Evolutionary conservation across 257 asterid species (phyloP), one percentile per base, ranked within the genome.

Genomic region (Capsicum rhomboideum): DNA sequence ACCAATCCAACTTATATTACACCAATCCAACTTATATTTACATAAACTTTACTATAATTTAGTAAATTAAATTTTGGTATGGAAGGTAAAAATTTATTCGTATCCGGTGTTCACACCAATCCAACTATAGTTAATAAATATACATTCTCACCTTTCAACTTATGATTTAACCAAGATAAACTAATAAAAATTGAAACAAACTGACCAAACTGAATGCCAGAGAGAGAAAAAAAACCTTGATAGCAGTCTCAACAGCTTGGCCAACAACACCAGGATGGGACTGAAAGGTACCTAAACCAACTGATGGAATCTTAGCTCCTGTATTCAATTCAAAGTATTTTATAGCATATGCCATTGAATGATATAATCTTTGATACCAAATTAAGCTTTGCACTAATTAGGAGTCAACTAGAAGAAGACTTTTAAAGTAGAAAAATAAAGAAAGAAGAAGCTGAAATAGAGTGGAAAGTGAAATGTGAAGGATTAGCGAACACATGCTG

Each of bases 201-300:
- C 31, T n/a, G 10, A 21, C 7, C 2, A 58, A 34, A n/a, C 12
- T 58, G 4, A 59, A 59, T 54, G 17, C 1, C 17, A 56, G 29
- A 49, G 46, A 49, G 34, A 23, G 26, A 72, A 56, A 50, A 34
- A 31, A 28, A 26, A 88, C 91, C 86, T 84, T 86, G 55, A 88
- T 52, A 23, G 91, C 91, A 18, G 80, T 28, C 56, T 83, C 88
- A 42, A 85, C 74, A 72, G 87, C 89, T 29, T 37, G 67, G 69
- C 82, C 87, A 14, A 82, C 86, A 66, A 78, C 54, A 37, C 89
- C 88, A 29, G 89, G 89, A 49, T 78, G 86, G 31, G 88, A 75
- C 63, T 85, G 86, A 46, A 46, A 10, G 8, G 91, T 88, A 37
- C 91, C 91, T 1, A 88, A 87, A 10, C 91, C 91, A 7, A 88